phyloP scores from a whole-genome alignment of 2,329 filamentous ascomycete species.

The Xylaria arbuscula region DNA sequence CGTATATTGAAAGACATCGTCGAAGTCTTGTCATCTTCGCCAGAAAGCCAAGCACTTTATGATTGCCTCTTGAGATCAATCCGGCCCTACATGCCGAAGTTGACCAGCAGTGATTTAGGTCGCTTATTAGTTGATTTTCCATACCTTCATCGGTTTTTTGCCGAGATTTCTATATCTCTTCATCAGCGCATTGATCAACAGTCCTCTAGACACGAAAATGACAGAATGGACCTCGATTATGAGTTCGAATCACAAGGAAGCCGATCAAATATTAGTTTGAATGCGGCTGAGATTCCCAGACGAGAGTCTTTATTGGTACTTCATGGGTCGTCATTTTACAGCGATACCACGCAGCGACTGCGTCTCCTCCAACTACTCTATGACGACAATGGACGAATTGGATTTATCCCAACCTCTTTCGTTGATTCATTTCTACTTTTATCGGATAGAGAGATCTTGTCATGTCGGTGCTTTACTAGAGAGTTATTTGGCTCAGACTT shows the following conservation, averaged over 20 bases:
- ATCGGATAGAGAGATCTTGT: conserved; percentile 64
- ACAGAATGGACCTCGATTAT: conserved; percentile 63
- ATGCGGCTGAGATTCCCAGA: conserved; percentile 58
- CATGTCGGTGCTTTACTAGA: conserved; percentile 60
- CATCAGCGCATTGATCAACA: conserved; percentile 51
- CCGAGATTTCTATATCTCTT: conserved; percentile 53
- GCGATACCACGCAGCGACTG: conserved; percentile 60
- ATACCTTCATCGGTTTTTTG: conserved; percentile 58
- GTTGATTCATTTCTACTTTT: conserved; percentile 62
- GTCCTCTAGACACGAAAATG: conserved; percentile 43
- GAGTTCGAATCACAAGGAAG: conserved; percentile 71
- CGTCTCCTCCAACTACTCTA: conserved; percentile 57
- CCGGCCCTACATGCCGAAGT: conserved; percentile 59
- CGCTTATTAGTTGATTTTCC: conserved; percentile 54
- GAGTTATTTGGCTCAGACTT: conserved; percentile 67
- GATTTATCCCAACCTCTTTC: conserved; percentile 62
- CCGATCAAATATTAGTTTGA: conserved; percentile 54
- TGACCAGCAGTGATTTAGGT: conserved; percentile 54
- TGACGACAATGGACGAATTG: conserved; percentile 59
- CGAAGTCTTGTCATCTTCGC: conserved; percentile 54
- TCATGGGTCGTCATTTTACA: conserved; percentile 60
- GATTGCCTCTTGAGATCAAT: conserved; percentile 60
- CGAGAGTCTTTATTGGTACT: conserved; percentile 56
- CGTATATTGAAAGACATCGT: conserved; percentile 57
- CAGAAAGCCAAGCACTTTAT: conserved; percentile 59